A percentile compares a stretch with the other conserved stretches of the same genome.
phyloP scores from a whole-genome alignment of 2,329 filamentous ascomycete genomes.

The Colletotrichum australisinense region DNA sequence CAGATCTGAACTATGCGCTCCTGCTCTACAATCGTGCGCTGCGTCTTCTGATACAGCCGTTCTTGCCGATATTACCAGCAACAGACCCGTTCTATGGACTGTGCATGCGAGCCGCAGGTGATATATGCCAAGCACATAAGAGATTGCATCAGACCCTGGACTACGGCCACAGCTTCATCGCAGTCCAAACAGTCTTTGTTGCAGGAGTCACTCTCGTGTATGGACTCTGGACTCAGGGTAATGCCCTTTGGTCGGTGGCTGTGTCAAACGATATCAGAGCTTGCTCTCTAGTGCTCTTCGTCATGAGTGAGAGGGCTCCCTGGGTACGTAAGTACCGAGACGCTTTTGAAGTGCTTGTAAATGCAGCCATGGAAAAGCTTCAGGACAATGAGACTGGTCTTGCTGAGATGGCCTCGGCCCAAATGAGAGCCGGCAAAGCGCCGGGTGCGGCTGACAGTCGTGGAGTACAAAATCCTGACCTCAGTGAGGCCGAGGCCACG shows the following conservation, averaged over 20 bases:
- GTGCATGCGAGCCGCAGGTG: conserved; percentile 51
- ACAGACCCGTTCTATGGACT: conserved; percentile 59
- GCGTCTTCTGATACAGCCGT: conserved; percentile 62
- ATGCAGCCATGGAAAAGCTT: conserved; percentile 43
- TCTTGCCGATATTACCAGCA: conserved; percentile 56
- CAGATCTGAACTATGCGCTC: conserved; percentile 59
- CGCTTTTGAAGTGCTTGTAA: conserved; percentile 58
- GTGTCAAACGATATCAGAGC: conserved; percentile 61
- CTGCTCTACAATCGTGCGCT: conserved; percentile 62
- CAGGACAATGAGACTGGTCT: conserved; percentile 16
- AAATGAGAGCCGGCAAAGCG: conserved; percentile 8
- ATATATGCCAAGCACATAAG: conserved; percentile 55
- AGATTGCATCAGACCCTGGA: conserved; percentile 52
- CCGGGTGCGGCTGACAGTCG: neutral
- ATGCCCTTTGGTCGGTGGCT: conserved; percentile 58
- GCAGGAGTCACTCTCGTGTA: conserved; percentile 53
- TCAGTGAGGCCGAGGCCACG: neutral
- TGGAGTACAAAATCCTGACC: neutral
- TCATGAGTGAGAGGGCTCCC: conserved; percentile 59
- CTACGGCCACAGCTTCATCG: conserved; percentile 56
- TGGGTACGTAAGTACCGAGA: conserved; percentile 61
- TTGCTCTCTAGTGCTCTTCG: conserved; percentile 59
- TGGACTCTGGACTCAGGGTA: conserved; percentile 54
- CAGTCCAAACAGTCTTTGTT: conserved; percentile 55
- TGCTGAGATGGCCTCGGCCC: conserved; percentile 26